Evolutionary conservation across 345 rosid genomes (phyloP), one percentile per base, ranked within the genome.

Genomic region (Raphanus raphanistrum): DNA sequence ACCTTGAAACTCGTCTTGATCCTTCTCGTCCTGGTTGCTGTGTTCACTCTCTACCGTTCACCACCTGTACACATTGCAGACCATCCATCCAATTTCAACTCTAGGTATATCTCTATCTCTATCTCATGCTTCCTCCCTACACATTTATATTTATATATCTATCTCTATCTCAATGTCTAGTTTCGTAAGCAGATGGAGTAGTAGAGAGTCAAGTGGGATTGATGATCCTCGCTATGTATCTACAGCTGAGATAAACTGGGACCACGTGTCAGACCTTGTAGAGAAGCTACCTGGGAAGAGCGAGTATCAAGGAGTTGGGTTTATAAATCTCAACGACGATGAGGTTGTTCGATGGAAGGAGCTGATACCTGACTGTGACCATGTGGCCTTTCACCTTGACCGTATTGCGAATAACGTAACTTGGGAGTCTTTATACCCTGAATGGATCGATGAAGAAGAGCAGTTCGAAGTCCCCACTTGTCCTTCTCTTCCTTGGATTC

Each of bases 391-490:
- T 65, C 87, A 79, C 71, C 84, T 90, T 6, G 84, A 86, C 26
- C 54, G 74, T 75, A 76, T 74, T 10, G 72, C 77, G 6, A 67
- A 63, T 31, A 85, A 85, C 38, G 57, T 90, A 65, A 89, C 92
- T 59, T 92, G 94, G 96, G 93, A 92, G 71, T 83, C 88, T 17
- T 70, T 92, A 12, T 92, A 90, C 79, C 96, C 94, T 2, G 96
- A 92, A 76, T 90, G 98, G 98, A 92, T 90, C 71, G 98, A 92
- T 64, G 96, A 92, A 83, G 97, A 88, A 65, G 96, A 90, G 80
- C 91, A 87, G 3, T 92, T 84, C 72, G 94, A 89, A 84, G 90
- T 92, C 78, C 96, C 94, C 7, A 79, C 84, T 75, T 90, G 94
- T 74, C 96, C 94, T 80, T 80, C 81, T 55, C 67, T 90, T 31